Base-by-base conservation (phyloP, 768 basidiomycete genomes). In the Cystobasidiopsis lactophilus region DNA sequence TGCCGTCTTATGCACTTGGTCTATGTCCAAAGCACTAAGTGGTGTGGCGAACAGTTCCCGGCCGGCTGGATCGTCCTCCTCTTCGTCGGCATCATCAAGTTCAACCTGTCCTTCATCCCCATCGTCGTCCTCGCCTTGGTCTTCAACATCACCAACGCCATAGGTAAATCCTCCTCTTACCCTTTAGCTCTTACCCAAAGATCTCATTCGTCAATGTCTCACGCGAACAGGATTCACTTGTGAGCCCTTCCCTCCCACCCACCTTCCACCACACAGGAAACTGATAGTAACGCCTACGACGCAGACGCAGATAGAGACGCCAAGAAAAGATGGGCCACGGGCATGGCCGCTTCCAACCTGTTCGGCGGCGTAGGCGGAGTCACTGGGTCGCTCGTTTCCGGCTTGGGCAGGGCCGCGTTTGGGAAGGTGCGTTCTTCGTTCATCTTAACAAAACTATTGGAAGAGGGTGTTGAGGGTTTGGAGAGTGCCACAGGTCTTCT, bases 71-170 rank as follows among this genome's bases (percentile, higher is more conserved):
- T 78, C 18, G 75, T 79, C 3, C 74, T 98, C 24, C 70, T 96
- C 59, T 76, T 96, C 48, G 78, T 95, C 46, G 89, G 86, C 13
- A 66, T 95, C 52, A 69, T 98, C 62, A 85, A 85, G 65, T 78
- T 93, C 55, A 61, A 60, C 51, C 13, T 60, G 63, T 93, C 88
- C 9, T 96, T 89, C 67, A 71, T 96, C 56, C 93, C 93, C 7
- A 95, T 96, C 59, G 88, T 96, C 51, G 66, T 79, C 38, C 77
- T 98, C 33, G 93, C 93, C 1, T 72, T 96, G 45, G 82, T 96
- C 35, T 96, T 98, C 75, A 96, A 98, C 66, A 63, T 86, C 49
- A 86, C 85, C 9, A 96, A 95, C 59, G 83, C 80, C n/a, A 71
- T 95, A 50, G 91, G 91, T 11, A 96, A 95, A 16, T 70, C 31